Evolutionary conservation across 345 rosid species (phyloP).

Genomic region (Citrus maxima): DNA sequence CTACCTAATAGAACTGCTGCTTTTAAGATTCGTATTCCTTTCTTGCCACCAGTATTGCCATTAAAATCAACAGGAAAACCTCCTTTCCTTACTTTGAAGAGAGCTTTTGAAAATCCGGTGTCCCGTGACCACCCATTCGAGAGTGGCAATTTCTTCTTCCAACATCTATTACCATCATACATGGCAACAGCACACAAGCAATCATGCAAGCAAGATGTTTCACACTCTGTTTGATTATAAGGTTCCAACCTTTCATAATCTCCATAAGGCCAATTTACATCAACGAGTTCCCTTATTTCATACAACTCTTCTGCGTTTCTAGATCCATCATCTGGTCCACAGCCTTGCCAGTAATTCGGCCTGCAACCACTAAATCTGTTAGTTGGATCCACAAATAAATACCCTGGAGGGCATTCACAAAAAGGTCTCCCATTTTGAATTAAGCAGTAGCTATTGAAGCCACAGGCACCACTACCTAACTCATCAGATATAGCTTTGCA

Average conservation of each 20-base stretch:
- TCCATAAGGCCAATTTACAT: slow-evolving; percentile 2
- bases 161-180: not conserved
- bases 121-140: not conserved
- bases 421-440: slow-evolving; percentile 4
- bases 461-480: slow-evolving; percentile 19
- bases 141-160: slow-evolving; percentile 26
- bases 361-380: slow-evolving; percentile 12
- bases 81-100: slow-evolving; percentile 18
- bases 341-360: slow-evolving; percentile 11
- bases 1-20: slow-evolving; percentile 18
- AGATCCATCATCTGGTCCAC: slow-evolving; percentile 11
- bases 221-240: slow-evolving; percentile 14
- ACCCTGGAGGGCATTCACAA: slow-evolving; percentile 26
- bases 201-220: slow-evolving; percentile 17
- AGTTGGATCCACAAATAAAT: slow-evolving; percentile 6
- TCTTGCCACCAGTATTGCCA: not conserved
- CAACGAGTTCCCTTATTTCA: not conserved
- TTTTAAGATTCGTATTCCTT: not conserved
- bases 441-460: slow-evolving; percentile 27
- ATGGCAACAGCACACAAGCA: slow-evolving; percentile 23
- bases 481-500: not conserved
- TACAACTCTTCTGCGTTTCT: slow-evolving; percentile 15
- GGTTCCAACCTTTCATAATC: slow-evolving; percentile 12
- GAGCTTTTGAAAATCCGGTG: not conserved
- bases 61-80: not conserved